phyloP scores from a whole-genome alignment of 2,329 filamentous ascomycete genomes.

The Cryphonectria parasitica region DNA sequence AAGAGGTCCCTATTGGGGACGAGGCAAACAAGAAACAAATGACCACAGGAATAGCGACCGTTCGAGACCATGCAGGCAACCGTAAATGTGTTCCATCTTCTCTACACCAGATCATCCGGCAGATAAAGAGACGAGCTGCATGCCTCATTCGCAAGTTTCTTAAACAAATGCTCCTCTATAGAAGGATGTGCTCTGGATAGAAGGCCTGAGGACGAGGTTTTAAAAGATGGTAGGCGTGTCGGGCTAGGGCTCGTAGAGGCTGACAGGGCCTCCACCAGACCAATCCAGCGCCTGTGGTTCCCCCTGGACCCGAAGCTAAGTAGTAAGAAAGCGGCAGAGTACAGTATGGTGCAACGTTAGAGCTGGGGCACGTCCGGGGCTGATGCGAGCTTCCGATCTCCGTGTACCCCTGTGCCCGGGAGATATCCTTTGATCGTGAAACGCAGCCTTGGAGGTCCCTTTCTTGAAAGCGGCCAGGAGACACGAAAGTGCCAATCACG shows the following conservation, averaged over 20 bases:
- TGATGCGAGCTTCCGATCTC: background rate
- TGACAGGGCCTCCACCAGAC: background rate
- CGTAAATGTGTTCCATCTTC: background rate
- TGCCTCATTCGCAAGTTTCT: background rate
- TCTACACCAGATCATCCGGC: background rate
- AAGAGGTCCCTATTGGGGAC: background rate
- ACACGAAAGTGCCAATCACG: background rate
- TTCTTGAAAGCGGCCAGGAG: background rate
- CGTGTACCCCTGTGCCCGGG: background rate
- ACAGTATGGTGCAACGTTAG: background rate
- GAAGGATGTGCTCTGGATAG: background rate
- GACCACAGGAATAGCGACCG: background rate
- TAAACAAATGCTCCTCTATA: background rate
- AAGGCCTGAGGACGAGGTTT: no score
- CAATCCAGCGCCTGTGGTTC: background rate
- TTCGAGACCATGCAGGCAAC: background rate
- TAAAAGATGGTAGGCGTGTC: background rate
- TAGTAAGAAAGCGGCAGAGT: background rate
- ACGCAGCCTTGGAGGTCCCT: background rate
- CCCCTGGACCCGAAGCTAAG: background rate
- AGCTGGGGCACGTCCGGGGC: background rate
- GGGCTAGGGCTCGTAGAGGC: background rate
- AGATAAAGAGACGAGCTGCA: background rate
- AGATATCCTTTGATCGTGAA: background rate
- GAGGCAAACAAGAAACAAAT: background rate